Evolutionary conservation across 176 grass and related monocot genomes (phyloP).

Genomic region (Luzula sylvatica): DNA sequence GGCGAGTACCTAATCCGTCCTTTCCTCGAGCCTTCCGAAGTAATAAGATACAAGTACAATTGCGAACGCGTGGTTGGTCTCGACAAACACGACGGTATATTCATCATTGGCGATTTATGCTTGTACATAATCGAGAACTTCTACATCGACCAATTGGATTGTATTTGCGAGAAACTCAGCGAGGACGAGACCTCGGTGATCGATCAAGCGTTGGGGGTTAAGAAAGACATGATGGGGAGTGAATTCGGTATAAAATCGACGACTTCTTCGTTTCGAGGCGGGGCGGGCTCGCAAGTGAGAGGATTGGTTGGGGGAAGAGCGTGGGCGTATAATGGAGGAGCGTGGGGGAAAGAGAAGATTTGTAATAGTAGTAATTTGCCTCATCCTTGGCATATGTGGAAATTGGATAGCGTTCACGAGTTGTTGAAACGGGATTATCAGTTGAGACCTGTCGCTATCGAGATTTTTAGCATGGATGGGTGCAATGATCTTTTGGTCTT

Average conservation of each 20-base stretch:
- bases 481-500: conserved; percentile 99
- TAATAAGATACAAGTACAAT: conserved; percentile 88
- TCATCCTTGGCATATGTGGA: conserved; percentile 99
- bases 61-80: conserved; percentile 93
- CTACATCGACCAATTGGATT: conserved; percentile 82
- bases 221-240: conserved; percentile 69
- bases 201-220: conserved; percentile 98
- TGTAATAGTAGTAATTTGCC: conserved; percentile 70
- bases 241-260: conserved; percentile 76
- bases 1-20: conserved; percentile 97
- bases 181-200: conserved; percentile 96
- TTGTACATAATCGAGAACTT: conserved; percentile 99
- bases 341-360: conserved; percentile 95
- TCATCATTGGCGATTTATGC: conserved; percentile 90
- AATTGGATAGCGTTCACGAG: conserved; percentile 95
- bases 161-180: conserved; percentile 84
- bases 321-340: conserved; percentile 96
- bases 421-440: conserved; percentile 98
- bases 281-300: conserved; percentile 30
- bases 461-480: conserved; percentile 99
- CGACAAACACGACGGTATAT: conserved; percentile 95
- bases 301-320: conserved; percentile 73
- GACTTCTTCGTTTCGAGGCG: conserved; percentile 28
- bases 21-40: conserved; percentile 86
- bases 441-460: conserved; percentile 90